Conservation (phyloP, 345 rosid genomes). For the Eucalyptus paniculata region DNA sequence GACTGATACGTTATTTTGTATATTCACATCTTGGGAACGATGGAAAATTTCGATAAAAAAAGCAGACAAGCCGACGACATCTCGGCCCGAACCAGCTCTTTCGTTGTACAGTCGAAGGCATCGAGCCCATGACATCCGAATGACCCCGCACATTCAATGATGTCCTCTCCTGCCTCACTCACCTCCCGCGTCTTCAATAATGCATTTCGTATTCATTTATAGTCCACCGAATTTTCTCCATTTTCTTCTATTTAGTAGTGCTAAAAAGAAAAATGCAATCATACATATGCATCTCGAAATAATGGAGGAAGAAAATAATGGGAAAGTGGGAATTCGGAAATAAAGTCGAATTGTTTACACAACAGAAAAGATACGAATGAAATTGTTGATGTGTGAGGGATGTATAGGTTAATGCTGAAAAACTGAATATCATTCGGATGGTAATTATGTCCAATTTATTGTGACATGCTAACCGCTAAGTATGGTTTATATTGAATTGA, state of each 20-base stretch:
- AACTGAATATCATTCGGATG: accelerated
- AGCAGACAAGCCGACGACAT: background rate
- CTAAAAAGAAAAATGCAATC: background rate
- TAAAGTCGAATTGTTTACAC: background rate
- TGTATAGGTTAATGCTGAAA: accelerated
- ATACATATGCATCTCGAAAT: background rate
- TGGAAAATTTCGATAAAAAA: too few species aligned
- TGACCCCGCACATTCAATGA: background rate
- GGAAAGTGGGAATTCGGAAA: background rate
- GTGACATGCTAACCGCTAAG: background rate
- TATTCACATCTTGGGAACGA: background rate
- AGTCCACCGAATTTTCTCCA: background rate
- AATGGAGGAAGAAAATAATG: background rate
- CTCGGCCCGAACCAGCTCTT: background rate
- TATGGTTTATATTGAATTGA: background rate
- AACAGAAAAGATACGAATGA: background rate
- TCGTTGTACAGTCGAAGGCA: background rate
- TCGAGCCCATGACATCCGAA: background rate
- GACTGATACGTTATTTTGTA: background rate
- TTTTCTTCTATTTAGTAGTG: background rate
- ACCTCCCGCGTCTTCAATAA: background rate
- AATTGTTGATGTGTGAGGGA: background rate
- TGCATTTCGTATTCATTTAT: background rate
- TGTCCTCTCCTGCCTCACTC: background rate
- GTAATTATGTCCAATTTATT: background rate